Conservation (phyloP, 1,284 basidiomycete genomes). For the Puccinia novopanici region DNA sequence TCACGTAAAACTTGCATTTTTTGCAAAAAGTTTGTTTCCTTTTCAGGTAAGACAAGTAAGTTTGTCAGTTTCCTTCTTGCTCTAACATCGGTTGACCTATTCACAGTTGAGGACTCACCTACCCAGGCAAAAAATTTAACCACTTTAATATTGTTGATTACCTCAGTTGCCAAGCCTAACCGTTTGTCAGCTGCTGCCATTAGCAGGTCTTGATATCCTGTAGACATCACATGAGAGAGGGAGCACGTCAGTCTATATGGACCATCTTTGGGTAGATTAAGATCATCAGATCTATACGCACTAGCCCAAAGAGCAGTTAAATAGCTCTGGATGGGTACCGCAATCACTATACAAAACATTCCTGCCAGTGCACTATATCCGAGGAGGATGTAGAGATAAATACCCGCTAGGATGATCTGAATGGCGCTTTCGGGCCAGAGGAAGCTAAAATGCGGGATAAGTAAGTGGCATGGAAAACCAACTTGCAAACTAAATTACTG, state of each 20-base stretch:
- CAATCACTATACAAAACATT: slow-evolving; percentile 37
- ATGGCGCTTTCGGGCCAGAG: slow-evolving; percentile 45
- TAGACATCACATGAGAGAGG: slow-evolving; percentile 50
- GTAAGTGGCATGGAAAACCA: slow-evolving; percentile 56
- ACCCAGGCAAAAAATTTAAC: slow-evolving; percentile 57
- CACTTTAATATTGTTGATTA: slow-evolving; percentile 64
- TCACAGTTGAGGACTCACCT: slow-evolving; percentile 53
- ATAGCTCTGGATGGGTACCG: slow-evolving; percentile 43
- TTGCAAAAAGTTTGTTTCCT: slow-evolving; percentile 61
- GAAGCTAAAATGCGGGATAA: slow-evolving; percentile 22
- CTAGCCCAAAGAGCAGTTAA: slow-evolving; percentile 39
- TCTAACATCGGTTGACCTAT: background rate
- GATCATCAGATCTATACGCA: background rate
- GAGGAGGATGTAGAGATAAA: slow-evolving; percentile 41
- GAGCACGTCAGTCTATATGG: background rate
- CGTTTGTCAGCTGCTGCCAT: slow-evolving; percentile 64
- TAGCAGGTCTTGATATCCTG: slow-evolving; percentile 61
- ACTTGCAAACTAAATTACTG: background rate
- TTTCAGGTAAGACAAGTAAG: slow-evolving; percentile 52
- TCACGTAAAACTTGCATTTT: slow-evolving; percentile 62
- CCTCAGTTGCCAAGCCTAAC: slow-evolving; percentile 64
- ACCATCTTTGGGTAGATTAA: background rate
- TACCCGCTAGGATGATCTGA: slow-evolving; percentile 39
- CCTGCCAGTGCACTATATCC: slow-evolving; percentile 42
- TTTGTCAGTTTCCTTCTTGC: slow-evolving; percentile 59